Evolutionary conservation across 2,329 filamentous ascomycete species (phyloP).

Genomic region (Cercospora berteroae): DNA sequence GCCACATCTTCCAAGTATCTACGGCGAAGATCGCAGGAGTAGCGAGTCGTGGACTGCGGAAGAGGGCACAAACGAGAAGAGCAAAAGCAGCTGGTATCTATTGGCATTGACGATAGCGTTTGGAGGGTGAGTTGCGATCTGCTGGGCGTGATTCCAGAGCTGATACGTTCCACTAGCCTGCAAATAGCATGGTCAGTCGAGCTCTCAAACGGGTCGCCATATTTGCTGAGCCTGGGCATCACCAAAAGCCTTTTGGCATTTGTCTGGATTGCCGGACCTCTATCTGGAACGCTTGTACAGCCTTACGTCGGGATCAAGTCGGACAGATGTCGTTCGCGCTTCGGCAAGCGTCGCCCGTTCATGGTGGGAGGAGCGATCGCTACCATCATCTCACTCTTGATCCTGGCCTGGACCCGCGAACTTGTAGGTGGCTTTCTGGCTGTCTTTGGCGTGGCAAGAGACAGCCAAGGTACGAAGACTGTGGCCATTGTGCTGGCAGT

Average conservation of each 20-base stretch:
- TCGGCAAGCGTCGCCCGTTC: constrained; percentile 54
- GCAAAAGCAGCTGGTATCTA: constrained; percentile 80
- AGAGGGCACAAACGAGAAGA: constrained; percentile 48
- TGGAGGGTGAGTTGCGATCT: constrained; percentile 55
- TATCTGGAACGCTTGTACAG: constrained; percentile 54
- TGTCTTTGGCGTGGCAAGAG: constrained; percentile 68
- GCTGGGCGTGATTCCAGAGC: neutral
- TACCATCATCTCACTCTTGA: constrained; percentile 51
- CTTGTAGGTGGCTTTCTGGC: constrained; percentile 63
- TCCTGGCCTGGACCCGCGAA: constrained; percentile 52
- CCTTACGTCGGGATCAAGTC: constrained; percentile 56
- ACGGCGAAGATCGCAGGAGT: constrained; percentile 39
- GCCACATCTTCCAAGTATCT: constrained; percentile 16
- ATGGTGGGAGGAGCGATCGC: constrained; percentile 51
- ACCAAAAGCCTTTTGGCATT: constrained; percentile 53
- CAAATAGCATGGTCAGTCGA: constrained; percentile 97
- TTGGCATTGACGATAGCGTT: constrained; percentile 82
- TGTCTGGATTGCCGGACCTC: constrained; percentile 57
- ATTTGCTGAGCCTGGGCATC: constrained; percentile 53
- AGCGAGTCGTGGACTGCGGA: constrained; percentile 45
- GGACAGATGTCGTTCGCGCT: constrained; percentile 49
- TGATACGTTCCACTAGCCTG: constrained; percentile 51
- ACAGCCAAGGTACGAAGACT: constrained; percentile 62
- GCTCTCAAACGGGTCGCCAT: constrained; percentile 80
- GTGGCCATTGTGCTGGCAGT: constrained; percentile 76